Percentiles rank a stretch among this genome's conserved stretches.
Conservation (phyloP, 305 asterid species). For the Stenogyne calaminthoides region DNA sequence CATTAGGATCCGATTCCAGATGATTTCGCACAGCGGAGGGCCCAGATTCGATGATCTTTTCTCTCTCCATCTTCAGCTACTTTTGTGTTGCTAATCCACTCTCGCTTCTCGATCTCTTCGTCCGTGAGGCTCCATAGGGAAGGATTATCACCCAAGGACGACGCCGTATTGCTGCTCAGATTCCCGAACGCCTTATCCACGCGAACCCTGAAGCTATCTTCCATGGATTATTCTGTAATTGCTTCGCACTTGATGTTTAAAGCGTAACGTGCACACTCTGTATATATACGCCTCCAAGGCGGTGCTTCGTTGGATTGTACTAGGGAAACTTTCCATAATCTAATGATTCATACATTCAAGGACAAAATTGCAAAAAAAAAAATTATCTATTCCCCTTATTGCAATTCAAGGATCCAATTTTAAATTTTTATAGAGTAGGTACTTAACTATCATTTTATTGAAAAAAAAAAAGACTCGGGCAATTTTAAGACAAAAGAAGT, state of each 20-base stretch:
- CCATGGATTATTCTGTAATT: conserved; percentile 44
- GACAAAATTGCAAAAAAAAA: too few relatives aligned
- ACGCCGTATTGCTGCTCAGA: conserved; percentile 37
- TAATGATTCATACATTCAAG: too few relatives aligned
- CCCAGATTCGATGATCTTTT: conserved; percentile 28
- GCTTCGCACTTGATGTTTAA: conserved; percentile 5
- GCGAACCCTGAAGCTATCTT: conserved; percentile 81
- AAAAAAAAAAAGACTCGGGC: too few relatives aligned
- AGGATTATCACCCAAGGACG: conserved; percentile 39
- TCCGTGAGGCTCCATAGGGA: conserved; percentile 74
- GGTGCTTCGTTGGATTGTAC: conserved; percentile 10
- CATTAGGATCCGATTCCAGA: conserved; percentile 38
- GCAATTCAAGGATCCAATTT: too few relatives aligned
- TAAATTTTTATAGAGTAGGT: too few relatives aligned
- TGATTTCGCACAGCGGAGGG: conserved; percentile 24
- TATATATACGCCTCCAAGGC: neutral
- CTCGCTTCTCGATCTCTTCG: conserved; percentile 64
- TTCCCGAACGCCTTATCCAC: conserved; percentile 81
- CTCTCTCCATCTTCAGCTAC: conserved; percentile 26
- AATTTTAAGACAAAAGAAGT: too few relatives aligned
- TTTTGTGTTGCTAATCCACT: conserved; percentile 55
- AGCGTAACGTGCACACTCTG: neutral
- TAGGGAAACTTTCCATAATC: neutral
- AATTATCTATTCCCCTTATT: too few relatives aligned
- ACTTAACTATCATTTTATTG: too few relatives aligned